Percentiles rank a stretch among this genome's conserved stretches.
Evolutionary conservation across 768 basidiomycete species (phyloP).

Genomic region (Amanita inopinata): DNA sequence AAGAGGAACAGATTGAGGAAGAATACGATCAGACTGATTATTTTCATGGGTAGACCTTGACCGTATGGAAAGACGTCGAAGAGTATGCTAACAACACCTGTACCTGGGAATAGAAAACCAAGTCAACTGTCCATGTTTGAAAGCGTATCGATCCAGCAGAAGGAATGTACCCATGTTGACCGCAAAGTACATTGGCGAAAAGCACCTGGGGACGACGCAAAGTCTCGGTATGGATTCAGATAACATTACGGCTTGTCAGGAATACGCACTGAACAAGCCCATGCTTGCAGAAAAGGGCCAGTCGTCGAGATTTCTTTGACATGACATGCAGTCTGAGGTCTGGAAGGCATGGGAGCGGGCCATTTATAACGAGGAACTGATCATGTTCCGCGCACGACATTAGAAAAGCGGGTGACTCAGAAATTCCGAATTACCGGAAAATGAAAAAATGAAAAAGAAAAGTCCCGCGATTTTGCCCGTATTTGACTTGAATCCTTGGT

Average conservation of each 20-base stretch:
- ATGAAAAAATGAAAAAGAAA: too few species aligned
- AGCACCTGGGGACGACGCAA: constrained; percentile 3
- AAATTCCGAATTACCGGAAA: too few species aligned
- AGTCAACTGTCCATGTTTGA: neutral
- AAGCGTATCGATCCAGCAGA: too few species aligned
- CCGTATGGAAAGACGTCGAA: constrained; percentile 8
- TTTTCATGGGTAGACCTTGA: constrained; percentile 5
- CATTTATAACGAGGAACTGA: too few species aligned
- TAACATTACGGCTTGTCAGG: neutral
- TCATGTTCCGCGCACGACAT: too few species aligned
- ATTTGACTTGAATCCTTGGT: too few species aligned
- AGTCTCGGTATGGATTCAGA: neutral
- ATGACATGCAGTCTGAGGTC: too few species aligned
- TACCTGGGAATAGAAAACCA: neutral
- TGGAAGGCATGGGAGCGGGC: too few species aligned
- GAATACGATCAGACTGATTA: constrained; percentile 8
- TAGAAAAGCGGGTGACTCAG: too few species aligned
- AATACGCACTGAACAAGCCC: constrained; percentile 2
- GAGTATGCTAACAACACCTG: constrained; percentile 6
- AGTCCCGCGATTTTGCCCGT: too few species aligned
- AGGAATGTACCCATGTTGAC: constrained; percentile 2
- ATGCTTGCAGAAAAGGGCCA: constrained; percentile 3
- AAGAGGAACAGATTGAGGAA: constrained; percentile 35
- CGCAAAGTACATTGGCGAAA: constrained; percentile 7
- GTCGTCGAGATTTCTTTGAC: constrained; percentile 1